Conservation (phyloP, 352 stramenopile species). For the Globisporangium radiosum region DNA sequence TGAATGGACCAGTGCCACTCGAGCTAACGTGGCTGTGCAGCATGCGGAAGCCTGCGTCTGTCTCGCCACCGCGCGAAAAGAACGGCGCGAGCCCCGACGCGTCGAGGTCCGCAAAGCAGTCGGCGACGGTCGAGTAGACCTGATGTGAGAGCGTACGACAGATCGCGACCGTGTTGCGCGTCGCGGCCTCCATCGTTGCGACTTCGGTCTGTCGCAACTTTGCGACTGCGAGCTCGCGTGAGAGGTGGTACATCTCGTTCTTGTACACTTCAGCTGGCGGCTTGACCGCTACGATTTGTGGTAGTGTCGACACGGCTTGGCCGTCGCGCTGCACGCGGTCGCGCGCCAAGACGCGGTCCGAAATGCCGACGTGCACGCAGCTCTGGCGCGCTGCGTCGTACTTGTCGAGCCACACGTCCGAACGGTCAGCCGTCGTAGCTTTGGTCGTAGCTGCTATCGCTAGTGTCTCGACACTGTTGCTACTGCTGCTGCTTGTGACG, state of each 20-base stretch:
- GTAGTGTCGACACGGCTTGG: slow-evolving; percentile 12
- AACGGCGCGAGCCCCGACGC: slow-evolving; percentile 30
- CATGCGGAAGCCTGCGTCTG: slow-evolving; percentile 55
- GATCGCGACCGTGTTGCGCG: slow-evolving; percentile 57
- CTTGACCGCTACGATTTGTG: slow-evolving; percentile 37
- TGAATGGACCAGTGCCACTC: slow-evolving; percentile 19
- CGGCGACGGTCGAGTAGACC: slow-evolving; percentile 31
- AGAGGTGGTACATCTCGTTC: slow-evolving; percentile 58
- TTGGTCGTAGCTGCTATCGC: background rate
- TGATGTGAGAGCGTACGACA: slow-evolving; percentile 36
- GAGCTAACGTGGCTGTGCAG: slow-evolving; percentile 48
- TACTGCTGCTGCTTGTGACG: slow-evolving; percentile 13
- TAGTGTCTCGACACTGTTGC: slow-evolving; percentile 8
- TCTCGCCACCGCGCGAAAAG: slow-evolving; percentile 46
- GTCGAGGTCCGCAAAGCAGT: slow-evolving; percentile 56
- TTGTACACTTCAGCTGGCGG: slow-evolving; percentile 45
- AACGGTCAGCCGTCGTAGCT: background rate
- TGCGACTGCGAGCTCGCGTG: slow-evolving; percentile 34
- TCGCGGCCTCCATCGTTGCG: slow-evolving; percentile 47
- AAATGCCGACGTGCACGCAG: slow-evolving; percentile 66
- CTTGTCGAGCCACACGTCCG: slow-evolving; percentile 31
- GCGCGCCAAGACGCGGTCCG: slow-evolving; percentile 53
- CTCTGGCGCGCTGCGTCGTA: slow-evolving; percentile 53
- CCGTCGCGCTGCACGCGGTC: slow-evolving; percentile 21
- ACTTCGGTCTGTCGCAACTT: slow-evolving; percentile 47